Evolutionary conservation across 345 rosid genomes (phyloP), one percentile per base, ranked within the genome.

Genomic region (Eucalyptus curtisii): DNA sequence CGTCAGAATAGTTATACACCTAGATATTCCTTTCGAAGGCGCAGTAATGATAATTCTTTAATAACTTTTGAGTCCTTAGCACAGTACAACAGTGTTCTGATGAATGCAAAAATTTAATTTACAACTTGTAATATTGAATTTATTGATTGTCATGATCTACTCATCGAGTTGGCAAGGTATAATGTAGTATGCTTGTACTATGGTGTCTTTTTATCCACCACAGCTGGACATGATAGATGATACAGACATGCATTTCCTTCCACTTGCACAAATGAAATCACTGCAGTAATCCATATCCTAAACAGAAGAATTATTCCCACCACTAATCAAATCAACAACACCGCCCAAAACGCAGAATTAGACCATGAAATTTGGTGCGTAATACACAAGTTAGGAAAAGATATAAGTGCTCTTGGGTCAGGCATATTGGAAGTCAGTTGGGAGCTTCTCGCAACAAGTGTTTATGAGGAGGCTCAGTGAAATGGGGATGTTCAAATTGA

Each of bases 391-490:
- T 71, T 19, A 71, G 10, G 44, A 71, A 19, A 71, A 68, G 24
- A 33, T 24, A 17, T 9, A 71, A 33, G 25, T 33, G 25, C 44
- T 17, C 81, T 86, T 20, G 49, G 79, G 45, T 93, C 86, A 92
- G 27, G 95, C 93, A 89, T 94, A 95, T 76, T 91, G 89, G 88
- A 93, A 96, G 87, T 93, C 95, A 86, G 98, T 94, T 10, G 97
- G 97, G n/a, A 95, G 94, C 64, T 90, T 86, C 92, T 94, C 94
- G 85, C 96, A 95, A 49, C 96, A 96, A 79, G 95, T 93, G 90
- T 91, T 95, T 66, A 96, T 89, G 52, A 95, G 96, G 91, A 95
- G 92, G 90, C 95, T 95, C 87, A 96, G 87, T 1, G 97, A 93
- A 55, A 95, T 92, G 19, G 95, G 95, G 49, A 94, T 92, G 52